Evolutionary conservation across 352 stramenopile genomes (phyloP).

Genomic region (Blastocystis sp.): DNA sequence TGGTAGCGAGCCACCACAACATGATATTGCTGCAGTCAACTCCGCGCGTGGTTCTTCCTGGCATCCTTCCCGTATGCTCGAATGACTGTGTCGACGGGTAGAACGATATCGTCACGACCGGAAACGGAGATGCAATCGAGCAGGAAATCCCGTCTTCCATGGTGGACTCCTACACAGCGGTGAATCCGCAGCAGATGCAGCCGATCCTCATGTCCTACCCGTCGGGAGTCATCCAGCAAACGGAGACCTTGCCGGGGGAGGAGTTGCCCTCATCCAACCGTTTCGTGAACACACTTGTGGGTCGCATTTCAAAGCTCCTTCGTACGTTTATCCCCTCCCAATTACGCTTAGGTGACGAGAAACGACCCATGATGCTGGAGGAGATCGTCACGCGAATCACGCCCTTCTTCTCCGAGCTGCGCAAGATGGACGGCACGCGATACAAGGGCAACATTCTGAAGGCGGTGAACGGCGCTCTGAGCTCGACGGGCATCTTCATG

Average conservation of each 20-base stretch:
- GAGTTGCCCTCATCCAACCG: too few species aligned
- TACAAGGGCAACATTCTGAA: constrained; percentile 59
- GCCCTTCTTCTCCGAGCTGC: constrained; percentile 5
- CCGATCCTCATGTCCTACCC: too few species aligned
- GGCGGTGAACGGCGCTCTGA: constrained; percentile 47
- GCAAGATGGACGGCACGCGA: constrained; percentile 48
- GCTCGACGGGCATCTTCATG: constrained; percentile 46
- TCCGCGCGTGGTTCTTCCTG: constrained; percentile 45
- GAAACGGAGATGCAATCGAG: background rate
- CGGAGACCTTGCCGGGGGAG: background rate
- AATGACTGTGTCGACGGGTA: background rate
- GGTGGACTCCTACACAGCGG: background rate
- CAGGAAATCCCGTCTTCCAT: background rate
- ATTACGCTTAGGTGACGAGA: constrained; percentile 24
- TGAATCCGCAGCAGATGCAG: background rate
- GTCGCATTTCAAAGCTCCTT: constrained; percentile 37
- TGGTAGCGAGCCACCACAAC: too few species aligned
- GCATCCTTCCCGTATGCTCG: background rate
- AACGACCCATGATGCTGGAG: constrained; percentile 1
- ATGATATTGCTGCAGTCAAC: constrained; percentile 22
- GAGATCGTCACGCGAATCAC: constrained; percentile 12
- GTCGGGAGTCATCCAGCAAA: background rate
- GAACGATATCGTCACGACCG: constrained; percentile 5
- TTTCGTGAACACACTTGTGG: constrained; percentile 35
- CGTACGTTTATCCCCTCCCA: background rate